Evolutionary conservation across 306 rosid species (phyloP).

Genomic region (Quercus dentata): DNA sequence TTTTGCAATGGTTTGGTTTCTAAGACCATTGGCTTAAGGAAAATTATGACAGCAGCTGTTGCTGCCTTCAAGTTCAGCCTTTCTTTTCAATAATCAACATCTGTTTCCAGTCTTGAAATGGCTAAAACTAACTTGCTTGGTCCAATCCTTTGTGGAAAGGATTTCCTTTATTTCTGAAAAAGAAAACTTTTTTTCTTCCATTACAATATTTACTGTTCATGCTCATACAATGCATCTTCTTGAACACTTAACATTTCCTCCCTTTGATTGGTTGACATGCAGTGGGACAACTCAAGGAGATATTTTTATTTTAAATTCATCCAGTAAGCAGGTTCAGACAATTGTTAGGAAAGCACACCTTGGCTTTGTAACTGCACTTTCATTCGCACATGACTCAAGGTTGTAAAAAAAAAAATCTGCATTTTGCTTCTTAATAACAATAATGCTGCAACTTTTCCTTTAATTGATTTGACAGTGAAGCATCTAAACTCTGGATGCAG

Average conservation of each 20-base stretch:
- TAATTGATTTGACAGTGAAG: constrained; percentile 11
- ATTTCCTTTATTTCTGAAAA: neutral
- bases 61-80: neutral
- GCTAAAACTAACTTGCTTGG: neutral
- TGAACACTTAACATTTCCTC: neutral
- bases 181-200: neutral
- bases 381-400: constrained; percentile 89
- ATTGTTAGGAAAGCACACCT: constrained; percentile 68
- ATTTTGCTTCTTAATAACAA: constrained; percentile 1
- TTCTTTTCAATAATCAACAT: neutral
- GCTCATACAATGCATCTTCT: neutral
- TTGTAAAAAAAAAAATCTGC: constrained; percentile 20
- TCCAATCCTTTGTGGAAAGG: neutral
- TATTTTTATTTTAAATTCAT: constrained; percentile 57
- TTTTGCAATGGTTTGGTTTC: neutral
- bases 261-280: constrained; percentile 35
- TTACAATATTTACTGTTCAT: neutral
- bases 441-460: constrained; percentile 11
- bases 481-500: constrained; percentile 36
- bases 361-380: constrained; percentile 84
- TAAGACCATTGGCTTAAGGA: neutral
- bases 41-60: neutral
- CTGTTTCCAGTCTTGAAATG: neutral
- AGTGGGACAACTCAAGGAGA: constrained; percentile 92
- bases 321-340: constrained; percentile 54